Percentiles rank a stretch among this genome's conserved stretches.
Conservation (phyloP, 768 basidiomycete species). For the Serendipita sp. region DNA sequence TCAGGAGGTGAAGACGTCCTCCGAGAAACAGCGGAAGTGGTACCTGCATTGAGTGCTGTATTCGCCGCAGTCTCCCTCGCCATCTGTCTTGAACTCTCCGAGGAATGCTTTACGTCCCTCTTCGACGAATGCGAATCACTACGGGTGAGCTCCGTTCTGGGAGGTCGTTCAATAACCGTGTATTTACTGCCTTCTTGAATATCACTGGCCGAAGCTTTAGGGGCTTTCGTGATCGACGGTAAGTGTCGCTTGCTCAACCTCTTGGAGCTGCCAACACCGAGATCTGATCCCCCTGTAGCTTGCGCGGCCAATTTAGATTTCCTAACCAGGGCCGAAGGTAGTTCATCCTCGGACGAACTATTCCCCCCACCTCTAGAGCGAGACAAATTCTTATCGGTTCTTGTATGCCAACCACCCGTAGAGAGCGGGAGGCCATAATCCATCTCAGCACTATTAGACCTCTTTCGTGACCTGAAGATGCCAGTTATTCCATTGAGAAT, state of each 20-base stretch:
- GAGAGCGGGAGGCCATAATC: not conserved
- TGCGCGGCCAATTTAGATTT: not conserved
- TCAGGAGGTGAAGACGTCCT: not conserved
- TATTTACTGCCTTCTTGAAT: not conserved
- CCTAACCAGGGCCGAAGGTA: not conserved
- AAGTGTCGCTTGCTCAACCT: not conserved
- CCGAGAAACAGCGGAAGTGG: not conserved
- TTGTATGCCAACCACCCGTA: conserved; percentile 20
- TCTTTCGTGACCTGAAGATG: conserved; percentile 4
- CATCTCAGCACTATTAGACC: not conserved
- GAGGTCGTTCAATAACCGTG: not conserved
- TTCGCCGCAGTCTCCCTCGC: conserved; percentile 1
- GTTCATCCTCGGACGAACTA: conserved; percentile 3
- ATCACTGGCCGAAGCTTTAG: not conserved
- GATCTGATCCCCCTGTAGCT: not conserved
- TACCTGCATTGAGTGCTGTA: not conserved
- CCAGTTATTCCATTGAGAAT: not conserved
- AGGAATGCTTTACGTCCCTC: not conserved
- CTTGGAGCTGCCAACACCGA: not conserved
- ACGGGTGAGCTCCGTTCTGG: not conserved
- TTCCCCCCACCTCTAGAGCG: conserved; percentile 11
- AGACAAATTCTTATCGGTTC: conserved; percentile 22
- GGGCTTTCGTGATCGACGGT: not conserved
- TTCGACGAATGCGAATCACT: not conserved
- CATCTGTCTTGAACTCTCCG: not conserved